Conservation (phyloP, 2,329 filamentous ascomycete species). For the Achaetomium macrosporum region DNA sequence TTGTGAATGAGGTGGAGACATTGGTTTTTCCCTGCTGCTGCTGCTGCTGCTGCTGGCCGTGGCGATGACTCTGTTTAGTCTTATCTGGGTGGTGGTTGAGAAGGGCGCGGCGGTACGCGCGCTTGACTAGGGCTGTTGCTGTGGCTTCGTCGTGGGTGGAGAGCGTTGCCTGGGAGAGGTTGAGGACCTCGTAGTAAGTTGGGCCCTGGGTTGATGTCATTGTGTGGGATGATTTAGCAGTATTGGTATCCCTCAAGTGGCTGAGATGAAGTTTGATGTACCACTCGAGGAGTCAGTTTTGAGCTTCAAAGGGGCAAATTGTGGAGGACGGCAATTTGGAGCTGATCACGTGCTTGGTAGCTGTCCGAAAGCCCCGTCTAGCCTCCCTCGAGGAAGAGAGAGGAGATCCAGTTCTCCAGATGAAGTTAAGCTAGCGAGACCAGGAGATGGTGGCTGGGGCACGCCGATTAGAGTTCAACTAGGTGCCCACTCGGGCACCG, state of each 20-base stretch:
- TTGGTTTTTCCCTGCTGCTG: conserved; percentile 44
- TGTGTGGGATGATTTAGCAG: neutral
- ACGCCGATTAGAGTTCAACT: neutral
- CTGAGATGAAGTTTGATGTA: neutral
- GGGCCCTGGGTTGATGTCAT: conserved; percentile 23
- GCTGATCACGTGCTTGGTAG: conserved; percentile 7
- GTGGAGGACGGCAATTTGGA: neutral
- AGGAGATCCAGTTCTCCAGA: neutral
- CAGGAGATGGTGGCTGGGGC: neutral
- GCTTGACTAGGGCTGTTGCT: conserved; percentile 43
- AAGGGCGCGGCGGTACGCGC: conserved; percentile 59
- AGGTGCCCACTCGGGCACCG: conserved; percentile 5
- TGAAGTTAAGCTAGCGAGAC: neutral
- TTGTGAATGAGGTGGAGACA: conserved; percentile 44
- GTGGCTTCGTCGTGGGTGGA: conserved; percentile 39
- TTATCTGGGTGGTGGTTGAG: conserved; percentile 64
- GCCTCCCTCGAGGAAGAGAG: neutral
- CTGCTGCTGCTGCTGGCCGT: neutral
- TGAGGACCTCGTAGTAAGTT: conserved; percentile 58
- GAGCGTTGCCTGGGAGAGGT: conserved; percentile 45
- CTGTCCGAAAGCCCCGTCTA: neutral
- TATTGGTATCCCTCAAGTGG: neutral
- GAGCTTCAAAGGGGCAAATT: neutral
- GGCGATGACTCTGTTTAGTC: too few species aligned
- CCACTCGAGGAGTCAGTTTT: neutral